Base-by-base conservation (phyloP, 306 rosid genomes). In the Delonix regia region DNA sequence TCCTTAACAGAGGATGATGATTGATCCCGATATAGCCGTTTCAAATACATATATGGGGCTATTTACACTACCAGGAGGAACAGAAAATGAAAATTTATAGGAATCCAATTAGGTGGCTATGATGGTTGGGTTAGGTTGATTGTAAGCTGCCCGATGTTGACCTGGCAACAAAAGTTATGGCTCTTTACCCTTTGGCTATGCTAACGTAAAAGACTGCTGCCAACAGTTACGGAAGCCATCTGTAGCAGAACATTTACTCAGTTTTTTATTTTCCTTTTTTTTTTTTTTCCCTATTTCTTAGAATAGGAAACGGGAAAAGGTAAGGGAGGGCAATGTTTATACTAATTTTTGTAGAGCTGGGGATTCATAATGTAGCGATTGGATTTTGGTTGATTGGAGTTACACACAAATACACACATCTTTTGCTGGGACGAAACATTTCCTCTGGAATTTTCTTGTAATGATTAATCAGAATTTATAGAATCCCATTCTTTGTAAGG, bases 1-100 rank as follows among this genome's bases (percentile, higher is more conserved):
- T 68, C 91, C 78, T 79, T 91, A 79, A 79, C 80, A 1, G 97
- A 90, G 81, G 99, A 96, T 7, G 99, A 96, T 14, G 98, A 91
- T 75, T 93, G 90, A 87, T 83, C 65, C 72, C 33, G 45, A 71
- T 48, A 16, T 61, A 28, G 74, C 57, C 24, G 72, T 41, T 66
- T 75, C 49, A 47, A 77, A 36, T 81, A 78, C 67, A 5, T 53
- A 49, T 30, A 75, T 6, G n/a, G 48, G 27, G 22, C 49, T 38
- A 30, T 75, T 63, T 81, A 55, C 82, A 60, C 74, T 30, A 79
- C 18, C 59, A 69, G 67, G 51, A 69, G 71, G 66, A 78, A 67
- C 82, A 62, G 2, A 57, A 72, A 60, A 75, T 77, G 78, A 76
- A 76, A 82, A 70, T 48, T 57, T 62, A 55, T 74, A 36, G 68